Conservation (phyloP, 257 asterid genomes). For the Fraxinus excelsior region DNA sequence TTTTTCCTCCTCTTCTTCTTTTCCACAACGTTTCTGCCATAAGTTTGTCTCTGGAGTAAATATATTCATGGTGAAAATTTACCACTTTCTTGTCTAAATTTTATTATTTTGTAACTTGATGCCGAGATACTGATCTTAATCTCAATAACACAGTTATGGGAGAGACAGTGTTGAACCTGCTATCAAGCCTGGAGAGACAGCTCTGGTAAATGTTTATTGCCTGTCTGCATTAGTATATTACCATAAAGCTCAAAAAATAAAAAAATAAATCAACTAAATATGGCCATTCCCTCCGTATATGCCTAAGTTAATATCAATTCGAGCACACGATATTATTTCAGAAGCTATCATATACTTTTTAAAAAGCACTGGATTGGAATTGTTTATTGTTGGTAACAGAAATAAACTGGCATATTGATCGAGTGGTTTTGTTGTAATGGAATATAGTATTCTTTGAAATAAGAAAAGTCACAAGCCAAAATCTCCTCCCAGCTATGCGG, state of each 20-base stretch:
- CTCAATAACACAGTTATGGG: slow-evolving; percentile 58
- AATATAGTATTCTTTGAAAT: background rate
- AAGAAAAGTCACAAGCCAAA: background rate
- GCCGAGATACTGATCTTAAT: slow-evolving; percentile 14
- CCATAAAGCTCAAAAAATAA: background rate
- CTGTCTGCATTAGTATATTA: background rate
- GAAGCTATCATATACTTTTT: background rate
- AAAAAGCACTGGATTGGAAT: background rate
- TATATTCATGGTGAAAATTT: background rate
- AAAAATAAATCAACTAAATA: background rate
- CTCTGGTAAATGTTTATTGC: slow-evolving; percentile 53
- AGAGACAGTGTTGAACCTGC: slow-evolving; percentile 93
- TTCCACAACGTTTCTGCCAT: background rate
- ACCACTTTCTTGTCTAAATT: background rate
- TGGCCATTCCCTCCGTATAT: background rate
- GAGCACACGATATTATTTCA: background rate
- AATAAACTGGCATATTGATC: background rate
- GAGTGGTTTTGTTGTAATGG: background rate
- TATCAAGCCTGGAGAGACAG: slow-evolving; percentile 82
- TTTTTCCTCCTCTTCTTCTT: background rate
- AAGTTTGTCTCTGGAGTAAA: background rate
- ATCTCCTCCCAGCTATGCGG: background rate
- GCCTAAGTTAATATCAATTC: background rate
- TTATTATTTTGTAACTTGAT: background rate
- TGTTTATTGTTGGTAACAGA: background rate